These are phyloP conservation scores for Russula virescens DNA, from an alignment of 768 basidiomycete genomes.

Conservation along the genomic window DNA sequence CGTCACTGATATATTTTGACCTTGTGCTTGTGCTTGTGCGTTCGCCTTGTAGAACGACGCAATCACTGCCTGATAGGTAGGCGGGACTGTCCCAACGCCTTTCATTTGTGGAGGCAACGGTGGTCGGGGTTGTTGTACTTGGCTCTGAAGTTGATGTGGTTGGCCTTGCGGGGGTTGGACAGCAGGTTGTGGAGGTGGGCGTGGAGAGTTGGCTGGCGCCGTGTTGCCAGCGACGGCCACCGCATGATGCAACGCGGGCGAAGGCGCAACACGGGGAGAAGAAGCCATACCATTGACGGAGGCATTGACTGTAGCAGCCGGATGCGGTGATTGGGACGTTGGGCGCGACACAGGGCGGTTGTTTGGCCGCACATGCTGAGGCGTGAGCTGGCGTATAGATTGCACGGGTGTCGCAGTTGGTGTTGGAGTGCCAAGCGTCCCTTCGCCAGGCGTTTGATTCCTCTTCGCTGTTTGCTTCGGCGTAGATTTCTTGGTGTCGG, in stretches of 20 bases:
- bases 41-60: slow-evolving; percentile 3
- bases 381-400: slow-evolving; percentile 22
- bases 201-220: slow-evolving; percentile 26
- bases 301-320: slow-evolving; percentile 18
- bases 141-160: slow-evolving; percentile 27
- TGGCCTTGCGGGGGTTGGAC: slow-evolving; percentile 34
- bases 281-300: slow-evolving; percentile 25
- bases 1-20: slow-evolving; percentile 1
- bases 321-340: slow-evolving; percentile 32
- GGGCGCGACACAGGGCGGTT: slow-evolving; percentile 33
- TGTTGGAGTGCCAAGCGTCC: slow-evolving; percentile 26
- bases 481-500: slow-evolving; percentile 20
- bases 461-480: slow-evolving; percentile 18
- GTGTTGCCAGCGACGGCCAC: slow-evolving; percentile 32
- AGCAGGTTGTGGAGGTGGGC: slow-evolving; percentile 31
- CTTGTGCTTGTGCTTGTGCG: slow-evolving; percentile 4
- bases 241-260: slow-evolving; percentile 33
- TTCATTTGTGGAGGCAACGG: slow-evolving; percentile 5
- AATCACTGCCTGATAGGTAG: neutral
- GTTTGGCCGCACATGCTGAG: slow-evolving; percentile 27
- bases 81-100: neutral
- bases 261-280: slow-evolving; percentile 10
- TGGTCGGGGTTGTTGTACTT: slow-evolving; percentile 9
- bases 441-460: slow-evolving; percentile 16
- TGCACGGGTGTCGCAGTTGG: slow-evolving; percentile 28